phyloP scores from a whole-genome alignment of 2,329 filamentous ascomycete species.

The Ophiostoma perfectum region DNA sequence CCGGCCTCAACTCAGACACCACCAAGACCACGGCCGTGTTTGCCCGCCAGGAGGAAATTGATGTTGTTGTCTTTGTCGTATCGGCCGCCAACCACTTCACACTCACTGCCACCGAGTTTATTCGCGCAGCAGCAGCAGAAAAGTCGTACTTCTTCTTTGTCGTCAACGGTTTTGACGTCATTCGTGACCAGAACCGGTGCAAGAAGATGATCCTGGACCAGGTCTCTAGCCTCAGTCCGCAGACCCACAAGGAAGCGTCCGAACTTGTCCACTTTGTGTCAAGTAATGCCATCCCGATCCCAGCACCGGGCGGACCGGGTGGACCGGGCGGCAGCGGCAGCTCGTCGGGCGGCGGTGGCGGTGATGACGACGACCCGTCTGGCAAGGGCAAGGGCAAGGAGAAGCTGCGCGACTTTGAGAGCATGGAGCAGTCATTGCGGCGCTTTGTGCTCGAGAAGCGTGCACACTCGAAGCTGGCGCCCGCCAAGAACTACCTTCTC shows the following conservation, averaged over 20 bases:
- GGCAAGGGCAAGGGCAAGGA: slow-evolving; percentile 84
- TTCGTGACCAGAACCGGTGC: slow-evolving; percentile 84
- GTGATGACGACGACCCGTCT: slow-evolving; percentile 56
- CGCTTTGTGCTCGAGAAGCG: slow-evolving; percentile 95
- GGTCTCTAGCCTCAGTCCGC: slow-evolving; percentile 78
- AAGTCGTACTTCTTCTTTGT: slow-evolving; percentile 99
- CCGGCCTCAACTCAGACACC: slow-evolving; percentile 91
- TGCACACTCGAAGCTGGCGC: slow-evolving; percentile 88
- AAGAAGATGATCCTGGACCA: slow-evolving; percentile 92
- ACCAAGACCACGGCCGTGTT: slow-evolving; percentile 97
- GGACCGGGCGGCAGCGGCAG: slow-evolving; percentile 49
- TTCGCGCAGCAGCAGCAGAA: slow-evolving; percentile 88
- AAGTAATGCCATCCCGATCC: slow-evolving; percentile 84
- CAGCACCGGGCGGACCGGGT: slow-evolving; percentile 50
- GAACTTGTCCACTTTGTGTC: slow-evolving; percentile 98
- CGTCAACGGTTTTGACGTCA: slow-evolving; percentile 93
- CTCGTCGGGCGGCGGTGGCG: slow-evolving; percentile 51
- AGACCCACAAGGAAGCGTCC: slow-evolving; percentile 83
- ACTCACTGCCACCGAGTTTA: slow-evolving; percentile 94
- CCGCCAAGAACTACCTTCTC: slow-evolving; percentile 88
- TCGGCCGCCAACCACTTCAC: slow-evolving; percentile 98
- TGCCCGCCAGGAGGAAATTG: slow-evolving; percentile 94
- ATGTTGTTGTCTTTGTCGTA: slow-evolving; percentile 97
- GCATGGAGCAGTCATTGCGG: slow-evolving; percentile 79
- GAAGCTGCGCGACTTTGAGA: slow-evolving; percentile 83